These are phyloP conservation scores for Linnemannia exigua DNA, from an alignment of 192 early-diverging fungal species.

Conservation along the genomic window DNA sequence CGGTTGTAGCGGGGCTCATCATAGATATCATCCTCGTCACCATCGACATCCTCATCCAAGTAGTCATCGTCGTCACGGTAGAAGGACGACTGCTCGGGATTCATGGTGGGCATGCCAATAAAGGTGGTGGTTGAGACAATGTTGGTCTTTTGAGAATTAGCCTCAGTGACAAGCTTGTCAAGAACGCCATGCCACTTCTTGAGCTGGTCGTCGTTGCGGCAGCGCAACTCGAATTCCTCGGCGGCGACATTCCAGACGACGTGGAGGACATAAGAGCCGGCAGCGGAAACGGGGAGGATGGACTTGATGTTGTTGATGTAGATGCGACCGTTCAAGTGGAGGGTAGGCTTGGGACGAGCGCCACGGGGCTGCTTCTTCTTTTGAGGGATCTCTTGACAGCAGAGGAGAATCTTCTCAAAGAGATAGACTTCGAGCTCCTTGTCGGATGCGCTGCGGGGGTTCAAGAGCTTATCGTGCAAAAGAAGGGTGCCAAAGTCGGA, in stretches of 20 bases:
- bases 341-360: conserved; percentile 73
- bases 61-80: conserved; percentile 64
- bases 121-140: conserved; percentile 53
- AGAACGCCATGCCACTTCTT: conserved; percentile 89
- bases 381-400: conserved; percentile 86
- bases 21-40: conserved; percentile 53
- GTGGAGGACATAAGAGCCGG: conserved; percentile 68
- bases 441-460: conserved; percentile 84
- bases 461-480: conserved; percentile 89
- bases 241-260: conserved; percentile 89
- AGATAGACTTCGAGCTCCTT: conserved; percentile 90
- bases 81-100: conserved; percentile 53
- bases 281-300: conserved; percentile 47
- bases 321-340: conserved; percentile 91
- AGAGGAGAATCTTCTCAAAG: conserved; percentile 94
- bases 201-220: conserved; percentile 94
- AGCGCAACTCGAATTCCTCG: conserved; percentile 90
- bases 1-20: conserved; percentile 47
- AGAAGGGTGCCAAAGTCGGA: conserved; percentile 85
- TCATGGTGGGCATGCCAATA: conserved; percentile 40
- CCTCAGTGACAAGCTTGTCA: conserved; percentile 74
- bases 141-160: conserved; percentile 56
- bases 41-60: conserved; percentile 59
- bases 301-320: conserved; percentile 82
- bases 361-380: conserved; percentile 61